phyloP scores from a whole-genome alignment of 1,284 basidiomycete genomes.

The Pascua guehoae region DNA sequence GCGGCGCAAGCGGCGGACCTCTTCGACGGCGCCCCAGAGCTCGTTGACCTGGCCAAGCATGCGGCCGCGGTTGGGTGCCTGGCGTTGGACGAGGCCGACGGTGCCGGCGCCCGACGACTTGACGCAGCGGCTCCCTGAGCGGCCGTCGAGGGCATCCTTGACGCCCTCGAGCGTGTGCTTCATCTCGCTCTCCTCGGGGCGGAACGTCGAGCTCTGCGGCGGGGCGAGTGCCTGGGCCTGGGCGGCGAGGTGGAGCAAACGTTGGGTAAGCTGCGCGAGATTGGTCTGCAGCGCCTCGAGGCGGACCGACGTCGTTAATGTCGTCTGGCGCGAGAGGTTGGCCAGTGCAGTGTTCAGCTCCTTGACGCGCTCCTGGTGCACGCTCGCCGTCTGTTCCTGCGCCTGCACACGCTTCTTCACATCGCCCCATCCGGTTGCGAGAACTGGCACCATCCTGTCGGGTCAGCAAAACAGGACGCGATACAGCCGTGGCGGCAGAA shows the following conservation, averaged over 20 bases:
- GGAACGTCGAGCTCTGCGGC: slow-evolving; percentile 67
- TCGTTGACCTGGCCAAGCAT: slow-evolving; percentile 67
- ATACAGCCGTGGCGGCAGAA: neutral
- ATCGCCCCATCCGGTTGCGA: slow-evolving; percentile 78
- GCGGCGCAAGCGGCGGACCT: slow-evolving; percentile 55
- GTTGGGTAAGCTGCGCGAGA: slow-evolving; percentile 70
- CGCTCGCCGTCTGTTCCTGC: slow-evolving; percentile 65
- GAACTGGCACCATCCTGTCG: slow-evolving; percentile 70
- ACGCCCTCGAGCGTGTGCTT: slow-evolving; percentile 67
- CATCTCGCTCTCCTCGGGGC: slow-evolving; percentile 75
- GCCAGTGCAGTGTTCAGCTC: slow-evolving; percentile 66
- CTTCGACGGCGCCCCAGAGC: slow-evolving; percentile 80
- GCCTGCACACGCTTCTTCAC: slow-evolving; percentile 74
- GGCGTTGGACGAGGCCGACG: slow-evolving; percentile 11
- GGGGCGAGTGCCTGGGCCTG: slow-evolving; percentile 77
- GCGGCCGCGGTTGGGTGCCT: slow-evolving; percentile 31
- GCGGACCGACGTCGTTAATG: slow-evolving; percentile 66
- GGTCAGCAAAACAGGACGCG: slow-evolving; percentile 5
- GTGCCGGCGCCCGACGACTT: slow-evolving; percentile 4
- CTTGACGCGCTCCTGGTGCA: slow-evolving; percentile 68
- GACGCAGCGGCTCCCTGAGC: slow-evolving; percentile 25
- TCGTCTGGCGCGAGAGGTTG: slow-evolving; percentile 63
- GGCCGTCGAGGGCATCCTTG: slow-evolving; percentile 65
- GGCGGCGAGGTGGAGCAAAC: slow-evolving; percentile 67
- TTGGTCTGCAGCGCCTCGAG: slow-evolving; percentile 62